Percentiles rank a stretch among this genome's conserved stretches.
Conservation (phyloP, 768 basidiomycete species). For the Trametes villosa region DNA sequence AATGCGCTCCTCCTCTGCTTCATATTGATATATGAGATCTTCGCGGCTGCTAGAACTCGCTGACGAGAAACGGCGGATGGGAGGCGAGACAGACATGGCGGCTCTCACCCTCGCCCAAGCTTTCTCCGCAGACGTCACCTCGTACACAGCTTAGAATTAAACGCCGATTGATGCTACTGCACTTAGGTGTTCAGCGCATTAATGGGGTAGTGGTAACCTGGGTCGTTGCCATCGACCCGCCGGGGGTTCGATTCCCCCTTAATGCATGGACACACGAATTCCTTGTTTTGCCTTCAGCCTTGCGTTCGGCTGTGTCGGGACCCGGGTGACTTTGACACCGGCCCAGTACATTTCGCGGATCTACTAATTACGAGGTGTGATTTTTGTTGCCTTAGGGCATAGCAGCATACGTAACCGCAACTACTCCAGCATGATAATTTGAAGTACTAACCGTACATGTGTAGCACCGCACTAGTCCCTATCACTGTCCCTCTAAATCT, state of each 20-base stretch:
- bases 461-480: no score
- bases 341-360: no score
- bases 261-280: conserved; percentile 51
- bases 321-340: no score
- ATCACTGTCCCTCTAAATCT: no score
- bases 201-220: conserved; percentile 43
- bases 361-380: no score
- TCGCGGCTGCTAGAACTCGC: conserved; percentile 63
- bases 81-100: conserved; percentile 52
- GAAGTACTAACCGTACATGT: no score
- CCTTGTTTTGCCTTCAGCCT: not conserved
- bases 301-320: no score
- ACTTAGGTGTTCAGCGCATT: conserved; percentile 24
- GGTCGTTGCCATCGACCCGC: conserved; percentile 64
- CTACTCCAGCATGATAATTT: no score
- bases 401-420: no score
- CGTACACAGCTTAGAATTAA: not conserved
- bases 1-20: conserved; percentile 89
- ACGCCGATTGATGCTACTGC: not conserved
- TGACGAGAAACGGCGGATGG: conserved; percentile 60
- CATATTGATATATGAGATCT: conserved; percentile 84
- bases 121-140: conserved; percentile 4
- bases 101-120: not conserved
- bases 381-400: no score
- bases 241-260: conserved; percentile 89